Conservation (phyloP, 306 rosid genomes). For the Citrullus amarus region DNA sequence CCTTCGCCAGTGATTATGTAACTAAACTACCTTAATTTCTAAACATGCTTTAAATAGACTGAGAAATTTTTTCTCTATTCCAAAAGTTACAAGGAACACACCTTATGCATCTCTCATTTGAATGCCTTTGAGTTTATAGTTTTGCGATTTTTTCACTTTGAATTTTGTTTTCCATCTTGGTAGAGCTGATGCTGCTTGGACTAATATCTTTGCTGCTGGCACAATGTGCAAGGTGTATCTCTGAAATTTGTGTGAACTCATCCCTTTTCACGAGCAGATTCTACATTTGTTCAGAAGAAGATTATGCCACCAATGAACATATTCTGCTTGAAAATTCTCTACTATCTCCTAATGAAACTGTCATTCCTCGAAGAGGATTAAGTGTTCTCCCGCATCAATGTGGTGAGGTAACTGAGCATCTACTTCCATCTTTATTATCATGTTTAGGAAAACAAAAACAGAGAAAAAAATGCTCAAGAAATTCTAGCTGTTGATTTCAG, state of each 20-base stretch:
- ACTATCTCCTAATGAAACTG: constrained; percentile 29
- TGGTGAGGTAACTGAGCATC: constrained; percentile 41
- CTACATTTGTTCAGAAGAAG: constrained; percentile 61
- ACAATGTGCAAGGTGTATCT: constrained; percentile 80
- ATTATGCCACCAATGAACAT: constrained; percentile 20
- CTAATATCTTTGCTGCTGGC: constrained; percentile 86
- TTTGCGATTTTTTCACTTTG: not conserved
- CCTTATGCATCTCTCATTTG: not conserved
- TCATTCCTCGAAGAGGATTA: constrained; percentile 23
- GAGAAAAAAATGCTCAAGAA: not conserved
- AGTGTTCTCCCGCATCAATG: constrained; percentile 38
- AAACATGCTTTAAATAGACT: not conserved
- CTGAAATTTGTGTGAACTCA: constrained; percentile 80
- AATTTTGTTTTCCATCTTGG: constrained; percentile 12
- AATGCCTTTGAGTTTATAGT: not conserved
- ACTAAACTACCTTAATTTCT: not conserved
- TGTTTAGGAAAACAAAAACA: not conserved
- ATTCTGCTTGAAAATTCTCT: constrained; percentile 23
- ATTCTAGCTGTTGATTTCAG: constrained; percentile 31
- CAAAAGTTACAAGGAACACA: not conserved
- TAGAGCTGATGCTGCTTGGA: constrained; percentile 96
- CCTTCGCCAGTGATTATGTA: not conserved
- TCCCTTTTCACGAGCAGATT: constrained; percentile 63
- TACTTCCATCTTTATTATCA: not conserved
- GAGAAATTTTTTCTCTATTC: not conserved